Base-by-base conservation (phyloP, 2,329 filamentous ascomycete genomes). In the Apiospora pterosperma region DNA sequence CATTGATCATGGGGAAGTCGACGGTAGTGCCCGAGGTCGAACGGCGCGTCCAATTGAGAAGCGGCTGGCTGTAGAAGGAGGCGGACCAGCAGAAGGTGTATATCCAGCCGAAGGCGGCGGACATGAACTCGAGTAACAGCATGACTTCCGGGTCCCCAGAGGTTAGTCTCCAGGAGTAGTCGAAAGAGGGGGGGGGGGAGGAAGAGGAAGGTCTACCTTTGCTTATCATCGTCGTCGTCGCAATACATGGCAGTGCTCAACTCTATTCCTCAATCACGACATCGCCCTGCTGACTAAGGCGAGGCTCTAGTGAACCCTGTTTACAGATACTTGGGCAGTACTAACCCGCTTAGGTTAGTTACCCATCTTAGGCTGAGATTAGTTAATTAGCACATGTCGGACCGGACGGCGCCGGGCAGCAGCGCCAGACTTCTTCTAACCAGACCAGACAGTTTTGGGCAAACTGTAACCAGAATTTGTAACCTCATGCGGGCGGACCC, bases 51-150 rank as follows among this genome's bases (percentile, higher is more conserved):
- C 84, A 90, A 82, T 97, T 98, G 67, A 93, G 85, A 66, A 96
- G 79, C 7, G 91, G 88, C 76, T 98, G 96, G 1, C 95, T 94
- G 76, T 98, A 98, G 80, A 97, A 98, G 19, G 93, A 97, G 19
- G 90, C 80, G 14, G 92, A 95, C 95, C 95, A 96, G 77, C 86
- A 88, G 60, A 89, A 68, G 68, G 87, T 90, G 78, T 94, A 94
- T 73, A 90, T 79, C 90, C 91, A 93, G 76, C 91, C 91, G 70
- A 92, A 86, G 36, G 90, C 73, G 73, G 81, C 84, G 61, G 85
- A 88, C 21, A 87, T 63, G 64, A 82, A 70, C 36, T 75, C 69
- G 65, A 88, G 81, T 68, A 86, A 80, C 62, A 74, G 72, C 74
- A 76, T 76, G 67, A 39, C 68, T 25, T n/a, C 21, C 6, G n/a